phyloP scores from a whole-genome alignment of 2,329 filamentous ascomycete species.

The Aspergillus sojae region DNA sequence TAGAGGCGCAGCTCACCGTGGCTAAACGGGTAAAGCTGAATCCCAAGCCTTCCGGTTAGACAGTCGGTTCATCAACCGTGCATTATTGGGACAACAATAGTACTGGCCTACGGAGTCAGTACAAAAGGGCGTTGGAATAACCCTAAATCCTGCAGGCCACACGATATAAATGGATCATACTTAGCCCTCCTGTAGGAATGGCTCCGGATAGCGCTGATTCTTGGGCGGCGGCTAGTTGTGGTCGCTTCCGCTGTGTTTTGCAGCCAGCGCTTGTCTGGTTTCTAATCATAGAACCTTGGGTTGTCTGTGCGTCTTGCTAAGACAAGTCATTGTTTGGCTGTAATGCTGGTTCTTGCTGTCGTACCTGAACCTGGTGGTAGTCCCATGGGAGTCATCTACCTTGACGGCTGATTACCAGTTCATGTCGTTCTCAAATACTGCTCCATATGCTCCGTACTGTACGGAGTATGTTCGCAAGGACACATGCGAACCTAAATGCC shows the following conservation, averaged over 20 bases:
- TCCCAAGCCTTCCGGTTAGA: background rate
- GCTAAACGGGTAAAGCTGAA: background rate
- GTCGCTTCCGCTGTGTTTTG: slow-evolving; percentile 6
- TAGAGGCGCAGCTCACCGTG: background rate
- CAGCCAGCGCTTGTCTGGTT: slow-evolving; percentile 8
- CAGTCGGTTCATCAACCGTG: background rate
- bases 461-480: background rate
- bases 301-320: slow-evolving; percentile 10
- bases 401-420: background rate
- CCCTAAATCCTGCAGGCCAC: slow-evolving; percentile 1
- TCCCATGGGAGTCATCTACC: background rate
- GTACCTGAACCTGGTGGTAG: background rate
- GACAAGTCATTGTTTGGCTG: background rate
- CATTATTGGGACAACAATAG: background rate
- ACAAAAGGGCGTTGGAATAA: background rate
- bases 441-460: too few species aligned
- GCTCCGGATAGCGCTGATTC: background rate
- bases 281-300: slow-evolving; percentile 19
- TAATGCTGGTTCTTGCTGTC: background rate
- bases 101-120: background rate
- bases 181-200: background rate
- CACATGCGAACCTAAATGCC: background rate
- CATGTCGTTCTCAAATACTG: background rate
- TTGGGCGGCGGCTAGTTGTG: slow-evolving; percentile 8
- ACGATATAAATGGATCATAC: background rate